Evolutionary conservation across 176 grass and related monocot genomes (phyloP), one percentile per base, ranked within the genome.

Genomic region (Rhynchospora tenuis): DNA sequence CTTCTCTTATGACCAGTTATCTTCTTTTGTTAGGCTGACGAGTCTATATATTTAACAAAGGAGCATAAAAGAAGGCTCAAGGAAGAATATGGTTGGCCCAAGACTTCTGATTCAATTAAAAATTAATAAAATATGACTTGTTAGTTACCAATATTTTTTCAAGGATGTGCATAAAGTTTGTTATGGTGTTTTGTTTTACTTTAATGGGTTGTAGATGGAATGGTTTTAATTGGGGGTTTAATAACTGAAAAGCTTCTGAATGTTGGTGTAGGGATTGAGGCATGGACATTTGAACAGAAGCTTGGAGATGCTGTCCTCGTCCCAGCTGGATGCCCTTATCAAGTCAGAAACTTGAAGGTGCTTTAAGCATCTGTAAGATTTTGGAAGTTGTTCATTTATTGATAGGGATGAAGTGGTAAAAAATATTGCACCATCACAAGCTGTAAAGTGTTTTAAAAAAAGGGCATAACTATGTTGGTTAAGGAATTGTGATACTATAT

Each of bases 301-400:
- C 83, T 98, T 88, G 95, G 92, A 42, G 95, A 98, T 79, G 95
- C 95, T 9, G 90, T 94, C 8, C 91, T 98, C 56, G 87, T 98
- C 15, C 95, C 92, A 47, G 95, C 92, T 33, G 95, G 95, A 83
- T 98, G 95, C 57, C 95, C 94, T 1, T 90, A 94, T 85, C 95
- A 98, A 69, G 92, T 98, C 56, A 90, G 95, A 88, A 98, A 98
- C 84, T 85, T 94, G 78, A 98, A 98, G 95, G 95, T 98, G 86
- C 54, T 81, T 4, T 77, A 82, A 50, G 22, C 24, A 65, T 31
- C 26, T 65, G 26, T 14, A 65, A 29, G 63, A 15, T 24, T 38
- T 65, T 65, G 63, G 63, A 28, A 65, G 29, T 31, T 65, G 63
- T 48, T 6, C 48, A 23, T 24, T 50, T 47, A 10, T 23, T 48